Percentiles rank a stretch among this genome's conserved stretches.
Evolutionary conservation across 805 yeast genomes (phyloP).

Genomic region (Kuraishia piskuri): DNA sequence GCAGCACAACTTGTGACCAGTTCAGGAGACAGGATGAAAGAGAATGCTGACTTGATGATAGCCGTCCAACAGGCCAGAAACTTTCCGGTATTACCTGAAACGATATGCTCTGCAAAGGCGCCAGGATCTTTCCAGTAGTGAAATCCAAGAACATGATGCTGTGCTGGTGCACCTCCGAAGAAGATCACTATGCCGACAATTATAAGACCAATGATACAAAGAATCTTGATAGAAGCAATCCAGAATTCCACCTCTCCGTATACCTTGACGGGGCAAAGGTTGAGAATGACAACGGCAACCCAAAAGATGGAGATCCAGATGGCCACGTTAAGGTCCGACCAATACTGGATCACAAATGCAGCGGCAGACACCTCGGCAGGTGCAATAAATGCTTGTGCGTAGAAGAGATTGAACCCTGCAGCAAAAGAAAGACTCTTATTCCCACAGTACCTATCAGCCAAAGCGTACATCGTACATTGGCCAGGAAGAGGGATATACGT

Average conservation of each 20-base stretch:
- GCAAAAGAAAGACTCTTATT: conserved; percentile 19
- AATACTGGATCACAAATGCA: conserved; percentile 47
- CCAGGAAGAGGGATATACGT: conserved; percentile 53
- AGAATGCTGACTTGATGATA: conserved; percentile 56
- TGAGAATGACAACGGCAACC: conserved; percentile 33
- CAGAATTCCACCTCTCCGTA: conserved; percentile 51
- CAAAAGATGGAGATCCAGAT: conserved; percentile 50
- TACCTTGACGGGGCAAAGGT: conserved; percentile 32
- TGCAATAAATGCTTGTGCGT: conserved; percentile 25
- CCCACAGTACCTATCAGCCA: conserved; percentile 21
- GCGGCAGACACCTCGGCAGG: conserved; percentile 58
- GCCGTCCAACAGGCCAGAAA: conserved; percentile 59
- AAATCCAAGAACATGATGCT: conserved; percentile 43
- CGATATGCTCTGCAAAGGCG: conserved; percentile 38
- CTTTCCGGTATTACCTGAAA: conserved; percentile 47
- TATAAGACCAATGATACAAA: conserved; percentile 54
- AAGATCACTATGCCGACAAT: conserved; percentile 45
- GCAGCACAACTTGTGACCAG: conserved; percentile 48
- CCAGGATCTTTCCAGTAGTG: conserved; percentile 50
- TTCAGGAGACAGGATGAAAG: conserved; percentile 58
- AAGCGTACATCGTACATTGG: conserved; percentile 24
- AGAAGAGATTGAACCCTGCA: conserved; percentile 28
- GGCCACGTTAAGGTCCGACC: conserved; percentile 50
- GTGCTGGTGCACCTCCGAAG: conserved; percentile 54
- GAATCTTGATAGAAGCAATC: conserved; percentile 58